phyloP scores from a whole-genome alignment of 306 rosid species.

The Vachellia collinsii region DNA sequence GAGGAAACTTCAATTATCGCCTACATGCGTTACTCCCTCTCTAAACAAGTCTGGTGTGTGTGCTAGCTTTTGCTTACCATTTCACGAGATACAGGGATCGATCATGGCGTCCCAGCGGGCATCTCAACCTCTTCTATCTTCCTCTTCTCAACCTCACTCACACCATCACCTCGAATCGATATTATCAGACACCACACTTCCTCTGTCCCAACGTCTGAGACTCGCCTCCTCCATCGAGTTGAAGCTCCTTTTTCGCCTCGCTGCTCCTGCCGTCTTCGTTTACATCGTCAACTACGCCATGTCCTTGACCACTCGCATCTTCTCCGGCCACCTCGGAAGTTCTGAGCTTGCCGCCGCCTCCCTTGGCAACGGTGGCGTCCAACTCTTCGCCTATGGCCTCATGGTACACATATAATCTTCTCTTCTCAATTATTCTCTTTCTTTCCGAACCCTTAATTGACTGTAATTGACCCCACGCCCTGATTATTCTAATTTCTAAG shows the following conservation, averaged over 20 bases:
- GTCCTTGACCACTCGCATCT: constrained; percentile 11
- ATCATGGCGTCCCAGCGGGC: neutral
- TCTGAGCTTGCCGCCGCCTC: neutral
- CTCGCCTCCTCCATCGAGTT: neutral
- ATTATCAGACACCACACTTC: neutral
- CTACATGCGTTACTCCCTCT: neutral
- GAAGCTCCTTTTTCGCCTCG: constrained; percentile 1
- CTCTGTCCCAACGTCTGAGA: neutral
- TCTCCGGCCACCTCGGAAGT: constrained; percentile 15
- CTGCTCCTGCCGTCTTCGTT: neutral
- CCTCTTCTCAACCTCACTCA: neutral
- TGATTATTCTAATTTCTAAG: too few species aligned
- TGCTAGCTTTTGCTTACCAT: neutral
- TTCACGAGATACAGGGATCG: neutral
- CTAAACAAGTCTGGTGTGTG: neutral
- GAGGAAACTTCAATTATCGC: neutral
- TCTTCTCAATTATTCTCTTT: neutral
- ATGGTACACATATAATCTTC: neutral
- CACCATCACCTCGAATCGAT: neutral
- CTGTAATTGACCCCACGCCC: too few species aligned
- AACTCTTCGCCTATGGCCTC: constrained; percentile 22
- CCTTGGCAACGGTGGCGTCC: constrained; percentile 11
- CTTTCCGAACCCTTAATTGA: neutral
- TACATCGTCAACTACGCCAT: constrained; percentile 8
- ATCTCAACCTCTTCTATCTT: constrained; percentile 4